Percentiles rank a stretch among this genome's conserved stretches.
Conservation (phyloP, 495 filamentous ascomycete genomes). For the Podospora tetraspora region DNA sequence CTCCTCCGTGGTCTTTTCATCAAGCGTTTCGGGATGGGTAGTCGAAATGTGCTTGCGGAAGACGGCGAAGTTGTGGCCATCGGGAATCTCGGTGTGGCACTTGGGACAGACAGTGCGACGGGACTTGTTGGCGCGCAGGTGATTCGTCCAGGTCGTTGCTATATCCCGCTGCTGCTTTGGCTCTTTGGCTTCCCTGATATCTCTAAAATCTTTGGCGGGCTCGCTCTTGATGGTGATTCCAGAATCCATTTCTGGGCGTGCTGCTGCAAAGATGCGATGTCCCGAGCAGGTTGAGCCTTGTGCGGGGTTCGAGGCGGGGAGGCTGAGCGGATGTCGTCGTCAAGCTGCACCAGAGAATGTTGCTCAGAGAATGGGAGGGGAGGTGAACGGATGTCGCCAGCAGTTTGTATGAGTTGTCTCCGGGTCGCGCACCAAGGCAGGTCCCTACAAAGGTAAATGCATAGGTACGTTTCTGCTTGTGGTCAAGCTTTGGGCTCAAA, state of each 20-base stretch:
- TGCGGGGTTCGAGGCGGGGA: too few species aligned
- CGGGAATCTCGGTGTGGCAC: background rate
- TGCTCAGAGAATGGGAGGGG: too few species aligned
- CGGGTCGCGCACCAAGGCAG: too few species aligned
- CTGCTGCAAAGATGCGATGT: background rate
- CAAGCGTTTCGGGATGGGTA: background rate
- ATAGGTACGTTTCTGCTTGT: too few species aligned
- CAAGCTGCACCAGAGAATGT: too few species aligned
- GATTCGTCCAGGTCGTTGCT: background rate
- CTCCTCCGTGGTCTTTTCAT: background rate
- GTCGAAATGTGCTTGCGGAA: background rate
- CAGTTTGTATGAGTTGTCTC: too few species aligned
- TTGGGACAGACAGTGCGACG: background rate
- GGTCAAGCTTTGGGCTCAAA: too few species aligned
- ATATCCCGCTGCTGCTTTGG: background rate
- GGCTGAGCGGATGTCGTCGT: too few species aligned
- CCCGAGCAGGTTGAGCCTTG: background rate
- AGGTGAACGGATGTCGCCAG: too few species aligned
- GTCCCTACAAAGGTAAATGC: too few species aligned
- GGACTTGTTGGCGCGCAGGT: background rate
- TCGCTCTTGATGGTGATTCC: background rate
- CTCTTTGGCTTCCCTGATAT: background rate
- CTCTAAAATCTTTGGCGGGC: background rate
- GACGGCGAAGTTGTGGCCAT: background rate
- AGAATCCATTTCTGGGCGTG: background rate